Conservation (phyloP, 2,329 filamentous ascomycete species). For the Exophiala alcalophila region DNA sequence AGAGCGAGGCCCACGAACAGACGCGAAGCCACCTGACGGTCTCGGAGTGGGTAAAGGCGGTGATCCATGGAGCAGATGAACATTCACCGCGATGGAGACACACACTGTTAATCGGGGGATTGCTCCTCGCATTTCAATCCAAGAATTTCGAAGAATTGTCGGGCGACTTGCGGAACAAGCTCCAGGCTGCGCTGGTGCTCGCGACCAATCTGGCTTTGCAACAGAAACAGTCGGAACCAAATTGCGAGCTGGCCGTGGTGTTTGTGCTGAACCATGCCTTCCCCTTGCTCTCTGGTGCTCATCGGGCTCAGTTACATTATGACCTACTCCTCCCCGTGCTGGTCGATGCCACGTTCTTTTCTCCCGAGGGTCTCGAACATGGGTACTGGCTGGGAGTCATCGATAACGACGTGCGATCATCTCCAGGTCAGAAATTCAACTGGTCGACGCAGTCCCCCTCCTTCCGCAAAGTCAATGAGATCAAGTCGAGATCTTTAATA, state of each 20-base stretch:
- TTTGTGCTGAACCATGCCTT: slow-evolving; percentile 76
- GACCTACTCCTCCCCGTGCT: slow-evolving; percentile 68
- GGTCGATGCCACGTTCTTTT: slow-evolving; percentile 65
- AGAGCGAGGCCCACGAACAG: slow-evolving; percentile 33
- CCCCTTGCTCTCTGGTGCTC: slow-evolving; percentile 62
- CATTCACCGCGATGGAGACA: slow-evolving; percentile 75
- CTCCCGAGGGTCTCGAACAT: slow-evolving; percentile 69
- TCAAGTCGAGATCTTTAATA: slow-evolving; percentile 57
- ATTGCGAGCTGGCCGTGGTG: slow-evolving; percentile 56
- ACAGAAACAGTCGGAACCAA: slow-evolving; percentile 52
- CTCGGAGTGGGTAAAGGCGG: slow-evolving; percentile 58
- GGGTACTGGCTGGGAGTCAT: slow-evolving; percentile 72
- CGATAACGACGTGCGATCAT: slow-evolving; percentile 62
- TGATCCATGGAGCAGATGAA: slow-evolving; percentile 59
- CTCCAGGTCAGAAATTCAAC: slow-evolving; percentile 53
- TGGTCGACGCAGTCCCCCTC: slow-evolving; percentile 63
- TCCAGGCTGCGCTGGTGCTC: slow-evolving; percentile 70
- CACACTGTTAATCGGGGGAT: slow-evolving; percentile 71
- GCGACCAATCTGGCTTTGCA: slow-evolving; percentile 72
- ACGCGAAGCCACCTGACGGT: slow-evolving; percentile 52
- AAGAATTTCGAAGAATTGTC: slow-evolving; percentile 53
- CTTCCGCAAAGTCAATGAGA: slow-evolving; percentile 55
- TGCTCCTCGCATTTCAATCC: slow-evolving; percentile 67
- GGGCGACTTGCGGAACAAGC: slow-evolving; percentile 59
- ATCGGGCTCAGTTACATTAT: slow-evolving; percentile 61